Percentiles rank a stretch among this genome's conserved stretches.
Evolutionary conservation across 805 yeast species (phyloP).

Genomic region (Hanseniaspora jakobsenii): DNA sequence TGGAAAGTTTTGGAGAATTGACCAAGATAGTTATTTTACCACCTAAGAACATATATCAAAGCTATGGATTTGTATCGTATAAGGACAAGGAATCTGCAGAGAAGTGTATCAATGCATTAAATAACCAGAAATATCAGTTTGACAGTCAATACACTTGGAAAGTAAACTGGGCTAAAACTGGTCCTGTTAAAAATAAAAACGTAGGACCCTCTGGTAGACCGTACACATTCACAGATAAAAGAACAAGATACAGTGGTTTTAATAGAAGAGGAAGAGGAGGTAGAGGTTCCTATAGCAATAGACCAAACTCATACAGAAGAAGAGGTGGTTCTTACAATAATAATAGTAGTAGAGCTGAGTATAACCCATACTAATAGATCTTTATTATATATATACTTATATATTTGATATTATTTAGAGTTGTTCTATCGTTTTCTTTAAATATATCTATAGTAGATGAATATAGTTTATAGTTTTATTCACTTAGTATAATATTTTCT

Average conservation of each 20-base stretch:
- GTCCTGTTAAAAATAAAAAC: constrained; percentile 28
- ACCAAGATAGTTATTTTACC: constrained; percentile 53
- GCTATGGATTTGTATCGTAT: constrained; percentile 54
- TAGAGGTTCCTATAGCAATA: constrained; percentile 19
- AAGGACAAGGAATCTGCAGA: constrained; percentile 42
- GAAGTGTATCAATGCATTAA: constrained; percentile 37
- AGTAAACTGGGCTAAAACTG: constrained; percentile 46
- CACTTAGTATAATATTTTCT: too few relatives aligned
- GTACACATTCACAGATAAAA: constrained; percentile 7
- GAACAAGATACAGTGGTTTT: too few relatives aligned
- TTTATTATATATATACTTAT: too few relatives aligned
- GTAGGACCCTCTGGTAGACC: constrained; percentile 14
- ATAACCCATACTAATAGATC: constrained; percentile 1
- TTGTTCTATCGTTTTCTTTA: too few relatives aligned
- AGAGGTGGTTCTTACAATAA: constrained; percentile 19
- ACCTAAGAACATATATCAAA: constrained; percentile 46
- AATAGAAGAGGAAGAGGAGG: constrained; percentile 1
- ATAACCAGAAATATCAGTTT: constrained; percentile 35
- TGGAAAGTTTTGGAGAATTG: constrained; percentile 49
- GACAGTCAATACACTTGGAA: constrained; percentile 33
- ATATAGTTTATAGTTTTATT: too few relatives aligned
- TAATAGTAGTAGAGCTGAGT: constrained; percentile 14
- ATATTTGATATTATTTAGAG: too few relatives aligned
- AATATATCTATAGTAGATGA: too few relatives aligned
- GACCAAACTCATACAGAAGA: constrained; percentile 17